These are phyloP conservation scores for Scopulariopsis brevicaulis DNA, from an alignment of 2,329 filamentous ascomycete genomes.

Conservation along the genomic window DNA sequence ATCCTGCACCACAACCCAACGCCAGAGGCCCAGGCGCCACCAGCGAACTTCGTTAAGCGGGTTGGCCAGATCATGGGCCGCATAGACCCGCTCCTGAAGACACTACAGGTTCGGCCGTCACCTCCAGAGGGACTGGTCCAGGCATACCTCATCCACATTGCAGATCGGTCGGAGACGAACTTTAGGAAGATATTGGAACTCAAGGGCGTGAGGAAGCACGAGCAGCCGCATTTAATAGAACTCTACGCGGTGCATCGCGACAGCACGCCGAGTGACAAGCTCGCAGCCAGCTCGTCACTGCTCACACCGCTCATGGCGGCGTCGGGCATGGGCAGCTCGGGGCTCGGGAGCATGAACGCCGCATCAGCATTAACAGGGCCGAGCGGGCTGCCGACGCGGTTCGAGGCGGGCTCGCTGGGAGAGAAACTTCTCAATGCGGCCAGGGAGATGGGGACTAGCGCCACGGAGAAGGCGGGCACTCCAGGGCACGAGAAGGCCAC, in stretches of 20 bases:
- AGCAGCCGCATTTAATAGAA: slow-evolving; percentile 75
- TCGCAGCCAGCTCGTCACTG: slow-evolving; percentile 60
- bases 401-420: slow-evolving; percentile 74
- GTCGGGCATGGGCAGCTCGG: slow-evolving; percentile 22
- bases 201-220: slow-evolving; percentile 79
- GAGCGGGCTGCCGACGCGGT: slow-evolving; percentile 40
- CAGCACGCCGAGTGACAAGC: slow-evolving; percentile 56
- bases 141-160: slow-evolving; percentile 95
- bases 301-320: slow-evolving; percentile 53
- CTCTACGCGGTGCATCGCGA: slow-evolving; percentile 75
- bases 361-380: slow-evolving; percentile 26
- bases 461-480: slow-evolving; percentile 10
- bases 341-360: slow-evolving; percentile 26
- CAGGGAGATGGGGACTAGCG: slow-evolving; percentile 62
- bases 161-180: slow-evolving; percentile 84
- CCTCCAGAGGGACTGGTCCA: slow-evolving; percentile 92
- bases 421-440: slow-evolving; percentile 83
- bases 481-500: slow-evolving; percentile 44
- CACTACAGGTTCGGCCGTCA: slow-evolving; percentile 82
- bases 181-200: slow-evolving; percentile 94
- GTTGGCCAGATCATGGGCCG: slow-evolving; percentile 76
- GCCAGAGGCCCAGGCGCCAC: slow-evolving; percentile 21
- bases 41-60: slow-evolving; percentile 66
- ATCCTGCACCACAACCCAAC: slow-evolving; percentile 48
- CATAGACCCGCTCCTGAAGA: slow-evolving; percentile 89